Conservation (phyloP, 441 rosid species). For the Rhodomyrtus psidioides region DNA sequence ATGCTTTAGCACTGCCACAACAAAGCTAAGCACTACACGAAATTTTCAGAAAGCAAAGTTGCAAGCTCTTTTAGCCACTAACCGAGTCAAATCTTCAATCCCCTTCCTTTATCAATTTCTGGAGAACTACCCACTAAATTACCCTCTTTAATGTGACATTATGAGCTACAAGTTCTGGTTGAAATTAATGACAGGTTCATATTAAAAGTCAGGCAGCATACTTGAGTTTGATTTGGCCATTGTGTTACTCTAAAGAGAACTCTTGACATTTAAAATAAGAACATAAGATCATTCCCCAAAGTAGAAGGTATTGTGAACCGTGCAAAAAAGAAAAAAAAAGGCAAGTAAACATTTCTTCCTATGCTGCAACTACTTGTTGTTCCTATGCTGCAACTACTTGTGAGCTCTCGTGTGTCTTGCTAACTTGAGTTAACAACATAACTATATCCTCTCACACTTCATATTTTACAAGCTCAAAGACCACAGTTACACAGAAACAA, state of each 20-base stretch:
- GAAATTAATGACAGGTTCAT: not conserved
- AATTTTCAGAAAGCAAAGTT: not conserved
- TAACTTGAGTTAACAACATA: not conserved
- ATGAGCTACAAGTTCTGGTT: not conserved
- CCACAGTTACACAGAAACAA: not conserved
- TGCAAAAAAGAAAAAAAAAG: not conserved
- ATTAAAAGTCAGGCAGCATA: not conserved
- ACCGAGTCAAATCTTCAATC: not conserved
- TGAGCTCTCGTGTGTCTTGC: not conserved
- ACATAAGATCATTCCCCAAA: not conserved
- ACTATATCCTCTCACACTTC: not conserved
- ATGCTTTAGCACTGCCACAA: not conserved
- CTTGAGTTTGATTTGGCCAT: not conserved
- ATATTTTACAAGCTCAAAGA: not conserved
- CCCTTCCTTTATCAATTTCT: not conserved
- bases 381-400: not conserved
- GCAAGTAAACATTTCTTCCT: not conserved
- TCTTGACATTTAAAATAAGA: not conserved
- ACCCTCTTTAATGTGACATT: not conserved
- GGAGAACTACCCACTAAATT: not conserved
- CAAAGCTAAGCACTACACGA: not conserved
- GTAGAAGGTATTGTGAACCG: not conserved
- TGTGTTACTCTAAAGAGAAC: too few species aligned
- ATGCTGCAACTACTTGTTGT: not conserved
- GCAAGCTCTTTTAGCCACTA: not conserved